Conservation (phyloP, 1,284 basidiomycete genomes). For the Agaricales sp. region DNA sequence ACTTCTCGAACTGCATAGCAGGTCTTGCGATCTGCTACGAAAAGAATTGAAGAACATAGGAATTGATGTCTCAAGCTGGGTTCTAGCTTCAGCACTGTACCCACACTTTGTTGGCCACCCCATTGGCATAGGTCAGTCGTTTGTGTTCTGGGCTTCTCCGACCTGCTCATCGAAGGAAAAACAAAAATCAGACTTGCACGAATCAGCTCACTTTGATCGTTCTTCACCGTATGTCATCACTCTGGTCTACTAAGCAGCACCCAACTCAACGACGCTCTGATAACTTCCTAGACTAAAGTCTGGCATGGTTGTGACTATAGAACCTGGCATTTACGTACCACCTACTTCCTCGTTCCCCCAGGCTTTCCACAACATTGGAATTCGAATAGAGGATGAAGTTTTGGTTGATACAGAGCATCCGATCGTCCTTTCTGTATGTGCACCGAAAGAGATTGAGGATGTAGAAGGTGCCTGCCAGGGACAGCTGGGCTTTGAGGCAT, state of each 20-base stretch:
- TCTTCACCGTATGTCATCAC: slow-evolving; percentile 23
- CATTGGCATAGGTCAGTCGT: slow-evolving; percentile 63
- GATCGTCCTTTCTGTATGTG: slow-evolving; percentile 61
- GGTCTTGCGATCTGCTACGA: slow-evolving; percentile 62
- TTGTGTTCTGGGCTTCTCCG: slow-evolving; percentile 6
- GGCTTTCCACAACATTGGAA: slow-evolving; percentile 78
- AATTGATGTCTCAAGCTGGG: slow-evolving; percentile 55
- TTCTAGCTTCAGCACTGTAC: slow-evolving; percentile 71
- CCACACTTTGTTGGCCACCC: slow-evolving; percentile 86
- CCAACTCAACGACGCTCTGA: slow-evolving; percentile 5
- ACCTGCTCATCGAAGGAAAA: too few species aligned
- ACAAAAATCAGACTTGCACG: slow-evolving; percentile 76
- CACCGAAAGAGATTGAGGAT: slow-evolving; percentile 86
- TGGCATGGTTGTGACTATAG: slow-evolving; percentile 86
- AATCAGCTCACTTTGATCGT: slow-evolving; percentile 47
- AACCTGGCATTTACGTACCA: slow-evolving; percentile 84
- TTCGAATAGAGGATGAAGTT: slow-evolving; percentile 90
- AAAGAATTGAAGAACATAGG: slow-evolving; percentile 63
- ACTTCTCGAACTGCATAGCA: slow-evolving; percentile 73
- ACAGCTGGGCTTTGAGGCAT: slow-evolving; percentile 52
- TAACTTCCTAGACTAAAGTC: slow-evolving; percentile 18
- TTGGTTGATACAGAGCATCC: slow-evolving; percentile 63
- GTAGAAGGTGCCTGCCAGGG: slow-evolving; percentile 85
- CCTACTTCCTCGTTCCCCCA: slow-evolving; percentile 65
- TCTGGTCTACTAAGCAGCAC: slow-evolving; percentile 7